Evolutionary conservation across 2,329 filamentous ascomycete genomes (phyloP).

Genomic region (Sporothrix curviconia): DNA sequence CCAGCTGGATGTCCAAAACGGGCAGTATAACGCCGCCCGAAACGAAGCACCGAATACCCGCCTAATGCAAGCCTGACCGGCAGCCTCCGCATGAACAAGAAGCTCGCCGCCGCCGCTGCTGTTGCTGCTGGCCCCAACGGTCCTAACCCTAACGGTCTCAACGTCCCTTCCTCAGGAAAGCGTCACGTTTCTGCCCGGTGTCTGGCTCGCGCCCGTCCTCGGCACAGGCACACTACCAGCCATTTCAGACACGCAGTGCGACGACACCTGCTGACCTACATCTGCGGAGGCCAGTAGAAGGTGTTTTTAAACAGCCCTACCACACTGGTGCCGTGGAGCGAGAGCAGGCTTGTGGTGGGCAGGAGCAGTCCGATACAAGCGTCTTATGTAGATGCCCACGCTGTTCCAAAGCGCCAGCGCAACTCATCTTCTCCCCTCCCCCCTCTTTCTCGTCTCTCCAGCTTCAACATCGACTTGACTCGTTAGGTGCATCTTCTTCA

Average conservation of each 20-base stretch:
- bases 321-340: background rate
- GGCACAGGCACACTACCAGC: background rate
- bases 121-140: constrained; percentile 30
- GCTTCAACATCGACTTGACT: constrained; percentile 48
- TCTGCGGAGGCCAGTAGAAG: constrained; percentile 23
- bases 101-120: constrained; percentile 21
- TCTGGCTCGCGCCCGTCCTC: constrained; percentile 18
- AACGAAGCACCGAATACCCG: constrained; percentile 29
- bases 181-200: constrained; percentile 49
- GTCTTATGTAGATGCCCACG: constrained; percentile 2
- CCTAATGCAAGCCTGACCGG: background rate
- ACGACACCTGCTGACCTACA: constrained; percentile 39
- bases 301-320: constrained; percentile 19
- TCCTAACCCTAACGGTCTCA: no score
- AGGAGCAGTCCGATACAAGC: constrained; percentile 11
- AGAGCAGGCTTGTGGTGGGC: background rate
- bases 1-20: constrained; percentile 49
- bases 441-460: constrained; percentile 47
- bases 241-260: constrained; percentile 25
- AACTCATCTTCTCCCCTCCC: constrained; percentile 51
- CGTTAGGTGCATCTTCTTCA: constrained; percentile 36
- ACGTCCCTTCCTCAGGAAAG: constrained; percentile 31
- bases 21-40: constrained; percentile 52
- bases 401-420: constrained; percentile 28
- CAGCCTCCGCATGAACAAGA: constrained; percentile 1